Base-by-base conservation (phyloP, 2,329 filamentous ascomycete species). In the Claviceps pusilla region DNA sequence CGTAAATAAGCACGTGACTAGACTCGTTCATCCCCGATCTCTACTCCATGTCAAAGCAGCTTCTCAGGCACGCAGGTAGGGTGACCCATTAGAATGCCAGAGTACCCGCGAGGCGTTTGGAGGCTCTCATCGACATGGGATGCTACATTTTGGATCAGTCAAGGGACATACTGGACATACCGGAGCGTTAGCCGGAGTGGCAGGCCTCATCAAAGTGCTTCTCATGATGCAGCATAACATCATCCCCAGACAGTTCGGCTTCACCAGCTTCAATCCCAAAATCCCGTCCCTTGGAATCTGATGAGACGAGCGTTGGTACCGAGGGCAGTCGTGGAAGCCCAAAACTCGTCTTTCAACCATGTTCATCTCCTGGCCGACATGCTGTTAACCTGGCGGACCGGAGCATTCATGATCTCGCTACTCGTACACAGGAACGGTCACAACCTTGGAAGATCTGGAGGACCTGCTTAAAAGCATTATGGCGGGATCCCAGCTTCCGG, bases 61-160 rank as follows among this genome's bases (percentile, higher is more conserved):
- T 24, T 35, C 24, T 14, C 47, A 49, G 47, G 47, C 47, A 94
- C 88, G 19, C 19, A 19, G 19, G 19, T 19, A 19, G 19, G 88
- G 88, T 57, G 88, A 94, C 63, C 83, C 82, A 7, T 84, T 82
- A 6, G 88, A 94, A 66, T 86, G 93, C 2, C 88, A 85, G 1
- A 86, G 93, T 52, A 81, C 83, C 9, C 67, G 73, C 54, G 2
- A 51, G 54, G 6, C 59, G 62, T 74, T 75, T 14, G 71, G 16
- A 24, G 19, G 57, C 66, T n/a, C 51, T 0, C n/a, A 28, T 12
- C 47, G 55, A 11, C 24, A 29, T 12, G 33, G 24, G 3, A 14
- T 16, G 39, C 31, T 57, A 2, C 35, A 37, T 16, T 11, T 59
- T 7, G 49, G 54, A 5, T 55, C 80, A 0, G 73, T 81, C 12